A percentile compares a stretch with the other conserved stretches of the same genome.
Conservation (phyloP, 257 asterid species). For the Anisodus acutangulus region DNA sequence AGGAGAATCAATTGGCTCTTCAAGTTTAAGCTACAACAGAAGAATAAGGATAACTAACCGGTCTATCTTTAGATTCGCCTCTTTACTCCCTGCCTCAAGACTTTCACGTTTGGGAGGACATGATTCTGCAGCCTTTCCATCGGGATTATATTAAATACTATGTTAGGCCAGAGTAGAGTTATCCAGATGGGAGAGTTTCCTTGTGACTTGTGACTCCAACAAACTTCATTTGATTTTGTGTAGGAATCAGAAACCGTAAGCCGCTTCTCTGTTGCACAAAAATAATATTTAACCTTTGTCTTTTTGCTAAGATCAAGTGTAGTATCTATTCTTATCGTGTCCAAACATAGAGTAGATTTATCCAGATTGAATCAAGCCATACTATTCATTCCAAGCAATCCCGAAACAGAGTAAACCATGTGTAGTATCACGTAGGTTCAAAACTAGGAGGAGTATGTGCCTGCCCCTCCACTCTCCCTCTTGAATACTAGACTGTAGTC, state of each 20-base stretch:
- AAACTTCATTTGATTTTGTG: background rate
- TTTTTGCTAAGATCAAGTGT: background rate
- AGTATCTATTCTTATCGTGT: background rate
- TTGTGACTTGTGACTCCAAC: background rate
- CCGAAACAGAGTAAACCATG: background rate
- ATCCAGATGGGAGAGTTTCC: background rate
- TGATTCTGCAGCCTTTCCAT: background rate
- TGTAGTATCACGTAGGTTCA: background rate
- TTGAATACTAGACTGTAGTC: background rate
- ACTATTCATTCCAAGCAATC: background rate
- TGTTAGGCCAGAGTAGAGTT: background rate
- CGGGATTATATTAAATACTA: background rate
- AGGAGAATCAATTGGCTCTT: background rate
- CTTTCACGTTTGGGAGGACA: background rate
- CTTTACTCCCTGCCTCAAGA: background rate
- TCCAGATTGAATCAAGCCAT: background rate
- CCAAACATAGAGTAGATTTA: background rate
- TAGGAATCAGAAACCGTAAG: background rate
- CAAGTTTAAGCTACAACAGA: background rate
- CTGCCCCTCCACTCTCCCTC: background rate
- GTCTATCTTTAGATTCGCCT: background rate
- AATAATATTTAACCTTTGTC: background rate
- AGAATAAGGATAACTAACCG: background rate
- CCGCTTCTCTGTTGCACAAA: background rate
- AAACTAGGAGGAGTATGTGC: background rate